These are phyloP conservation scores for Rhizophora mangle DNA, from an alignment of 345 rosid species.

Conservation along the genomic window DNA sequence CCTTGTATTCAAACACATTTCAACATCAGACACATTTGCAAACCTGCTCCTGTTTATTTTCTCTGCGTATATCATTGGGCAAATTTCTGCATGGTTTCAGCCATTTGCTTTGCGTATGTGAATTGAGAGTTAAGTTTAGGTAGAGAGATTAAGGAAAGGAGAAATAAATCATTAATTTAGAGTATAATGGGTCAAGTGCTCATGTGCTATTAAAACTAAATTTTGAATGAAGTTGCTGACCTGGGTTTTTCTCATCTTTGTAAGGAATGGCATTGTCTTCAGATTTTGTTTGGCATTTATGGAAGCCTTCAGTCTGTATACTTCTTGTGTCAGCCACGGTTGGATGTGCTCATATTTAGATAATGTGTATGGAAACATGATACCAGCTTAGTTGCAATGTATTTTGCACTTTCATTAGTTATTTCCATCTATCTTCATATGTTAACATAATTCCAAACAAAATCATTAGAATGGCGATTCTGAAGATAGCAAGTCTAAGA, in stretches of 20 bases:
- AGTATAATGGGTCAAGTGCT: too few relatives aligned
- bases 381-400: neutral
- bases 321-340: neutral
- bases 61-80: too few relatives aligned
- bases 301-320: neutral
- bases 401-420: neutral
- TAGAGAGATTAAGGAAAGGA: too few relatives aligned
- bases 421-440: constrained; percentile 6
- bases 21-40: too few relatives aligned
- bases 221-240: neutral
- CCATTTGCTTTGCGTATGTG: too few relatives aligned
- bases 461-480: constrained; percentile 70
- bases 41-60: too few relatives aligned
- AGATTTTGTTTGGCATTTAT: neutral
- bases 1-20: too few relatives aligned
- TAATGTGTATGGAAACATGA: neutral
- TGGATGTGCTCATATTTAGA: neutral
- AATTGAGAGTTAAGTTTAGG: too few relatives aligned
- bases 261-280: neutral
- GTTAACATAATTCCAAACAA: constrained; percentile 17
- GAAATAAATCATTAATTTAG: too few relatives aligned
- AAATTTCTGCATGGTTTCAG: too few relatives aligned
- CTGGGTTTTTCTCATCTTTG: neutral
- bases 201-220: too few relatives aligned
- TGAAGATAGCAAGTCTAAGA: constrained; percentile 90